phyloP scores from a whole-genome alignment of 2,329 filamentous ascomycete genomes.

The Phaeophleospora eucalypticola region DNA sequence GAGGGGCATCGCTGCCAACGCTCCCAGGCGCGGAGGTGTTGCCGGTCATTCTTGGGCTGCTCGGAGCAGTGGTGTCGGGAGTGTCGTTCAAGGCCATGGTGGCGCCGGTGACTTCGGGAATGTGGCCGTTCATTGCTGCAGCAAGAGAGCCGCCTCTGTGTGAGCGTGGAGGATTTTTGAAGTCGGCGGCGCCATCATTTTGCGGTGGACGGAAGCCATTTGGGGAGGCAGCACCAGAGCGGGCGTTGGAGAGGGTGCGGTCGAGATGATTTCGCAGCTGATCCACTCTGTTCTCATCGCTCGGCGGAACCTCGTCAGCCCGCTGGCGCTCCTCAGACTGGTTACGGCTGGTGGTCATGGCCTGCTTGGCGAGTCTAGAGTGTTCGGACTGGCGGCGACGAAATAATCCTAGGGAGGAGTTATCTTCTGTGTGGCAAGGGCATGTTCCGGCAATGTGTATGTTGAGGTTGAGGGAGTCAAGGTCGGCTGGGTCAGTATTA shows the following conservation, averaged over 20 bases:
- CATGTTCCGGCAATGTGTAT: slow-evolving; percentile 28
- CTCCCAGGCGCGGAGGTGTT: slow-evolving; percentile 17
- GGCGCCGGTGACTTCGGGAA: slow-evolving; percentile 23
- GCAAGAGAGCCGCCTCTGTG: slow-evolving; percentile 18
- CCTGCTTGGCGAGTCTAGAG: slow-evolving; percentile 27
- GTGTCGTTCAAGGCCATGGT: slow-evolving; percentile 56
- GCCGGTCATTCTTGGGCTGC: slow-evolving; percentile 37
- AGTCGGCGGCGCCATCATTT: slow-evolving; percentile 4
- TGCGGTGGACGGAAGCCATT: slow-evolving; percentile 1
- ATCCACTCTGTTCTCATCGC: slow-evolving; percentile 26
- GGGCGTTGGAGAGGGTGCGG: slow-evolving; percentile 21
- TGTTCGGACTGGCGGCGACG: slow-evolving; percentile 34
- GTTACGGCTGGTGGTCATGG: slow-evolving; percentile 28
- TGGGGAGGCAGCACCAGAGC: slow-evolving; percentile 1
- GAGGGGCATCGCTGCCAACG: slow-evolving; percentile 14
- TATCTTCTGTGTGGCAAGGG: slow-evolving; percentile 28
- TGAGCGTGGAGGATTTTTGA: slow-evolving; percentile 8
- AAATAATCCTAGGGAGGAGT: slow-evolving; percentile 27
- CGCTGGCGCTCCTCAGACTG: slow-evolving; percentile 15
- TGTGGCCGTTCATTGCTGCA: slow-evolving; percentile 25
- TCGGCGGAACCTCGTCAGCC: slow-evolving; percentile 17
- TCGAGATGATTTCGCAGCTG: slow-evolving; percentile 29
- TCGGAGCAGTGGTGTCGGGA: slow-evolving; percentile 58
- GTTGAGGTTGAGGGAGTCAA: slow-evolving; percentile 13
- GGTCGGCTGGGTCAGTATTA: not conserved